Percentiles rank a stretch among this genome's conserved stretches.
phyloP scores from a whole-genome alignment of 2,329 filamentous ascomycete species.

The Fulvia fulva region DNA sequence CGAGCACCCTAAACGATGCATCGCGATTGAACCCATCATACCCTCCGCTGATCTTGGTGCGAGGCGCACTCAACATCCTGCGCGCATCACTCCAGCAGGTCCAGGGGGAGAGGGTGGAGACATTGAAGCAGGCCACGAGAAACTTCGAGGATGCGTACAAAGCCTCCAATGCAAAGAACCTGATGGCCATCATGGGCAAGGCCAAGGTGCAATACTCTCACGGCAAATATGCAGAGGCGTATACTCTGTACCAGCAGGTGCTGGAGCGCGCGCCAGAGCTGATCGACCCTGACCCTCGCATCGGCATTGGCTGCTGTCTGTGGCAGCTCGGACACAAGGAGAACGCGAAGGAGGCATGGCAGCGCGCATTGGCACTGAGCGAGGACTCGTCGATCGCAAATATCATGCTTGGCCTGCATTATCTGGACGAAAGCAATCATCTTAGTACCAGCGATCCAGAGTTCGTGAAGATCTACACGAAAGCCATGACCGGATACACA shows the following conservation, averaged over 20 bases:
- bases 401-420: slow-evolving; percentile 83
- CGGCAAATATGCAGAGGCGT: slow-evolving; percentile 77
- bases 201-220: slow-evolving; percentile 82
- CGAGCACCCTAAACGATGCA: slow-evolving; percentile 89
- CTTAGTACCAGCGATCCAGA: slow-evolving; percentile 78
- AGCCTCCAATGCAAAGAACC: slow-evolving; percentile 78
- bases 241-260: slow-evolving; percentile 82
- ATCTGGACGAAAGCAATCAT: slow-evolving; percentile 80
- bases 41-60: slow-evolving; percentile 83
- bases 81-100: slow-evolving; percentile 77
- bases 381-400: slow-evolving; percentile 85
- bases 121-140: slow-evolving; percentile 79
- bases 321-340: slow-evolving; percentile 96
- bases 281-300: slow-evolving; percentile 87
- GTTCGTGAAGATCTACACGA: slow-evolving; percentile 82
- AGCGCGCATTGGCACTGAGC: slow-evolving; percentile 76
- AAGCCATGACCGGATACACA: slow-evolving; percentile 90
- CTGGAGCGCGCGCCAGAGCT: slow-evolving; percentile 81
- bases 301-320: slow-evolving; percentile 93
- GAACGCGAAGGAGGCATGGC: slow-evolving; percentile 86
- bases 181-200: slow-evolving; percentile 88
- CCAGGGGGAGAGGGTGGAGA: slow-evolving; percentile 67
- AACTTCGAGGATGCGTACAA: slow-evolving; percentile 92
- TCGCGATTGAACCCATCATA: slow-evolving; percentile 89
- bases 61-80: slow-evolving; percentile 82